Evolutionary conservation across 768 basidiomycete genomes (phyloP).

Genomic region (Tylopilus balloui): DNA sequence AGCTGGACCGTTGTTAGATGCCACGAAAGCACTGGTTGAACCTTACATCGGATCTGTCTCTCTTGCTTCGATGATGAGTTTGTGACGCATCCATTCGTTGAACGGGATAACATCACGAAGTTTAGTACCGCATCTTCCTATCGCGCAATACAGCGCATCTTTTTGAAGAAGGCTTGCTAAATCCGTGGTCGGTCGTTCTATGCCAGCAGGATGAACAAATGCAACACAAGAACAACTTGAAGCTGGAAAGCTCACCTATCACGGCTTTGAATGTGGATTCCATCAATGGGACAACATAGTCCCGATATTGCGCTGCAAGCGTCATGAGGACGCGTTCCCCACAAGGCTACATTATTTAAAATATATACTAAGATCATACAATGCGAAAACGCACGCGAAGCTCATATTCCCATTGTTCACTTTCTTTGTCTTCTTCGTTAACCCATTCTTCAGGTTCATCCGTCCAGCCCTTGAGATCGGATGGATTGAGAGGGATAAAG

Average conservation of each 20-base stretch:
- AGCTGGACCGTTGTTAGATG: slow-evolving; percentile 42
- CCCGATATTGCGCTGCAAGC: slow-evolving; percentile 62
- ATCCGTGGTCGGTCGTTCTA: slow-evolving; percentile 46
- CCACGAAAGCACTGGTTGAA: not conserved
- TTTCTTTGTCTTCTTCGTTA: slow-evolving; percentile 82
- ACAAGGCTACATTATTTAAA: slow-evolving; percentile 58
- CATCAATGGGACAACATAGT: slow-evolving; percentile 66
- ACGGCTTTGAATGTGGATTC: slow-evolving; percentile 54
- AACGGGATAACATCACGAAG: slow-evolving; percentile 65
- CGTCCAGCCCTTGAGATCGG: slow-evolving; percentile 81
- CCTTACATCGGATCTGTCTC: slow-evolving; percentile 56
- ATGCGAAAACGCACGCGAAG: slow-evolving; percentile 60
- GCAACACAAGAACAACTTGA: not conserved
- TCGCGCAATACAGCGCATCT: slow-evolving; percentile 83
- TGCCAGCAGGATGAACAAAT: not conserved
- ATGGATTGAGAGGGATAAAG: slow-evolving; percentile 78
- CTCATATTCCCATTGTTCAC: slow-evolving; percentile 91
- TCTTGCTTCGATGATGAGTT: slow-evolving; percentile 55
- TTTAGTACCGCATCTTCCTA: slow-evolving; percentile 73
- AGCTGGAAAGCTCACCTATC: slow-evolving; percentile 40
- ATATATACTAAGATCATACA: not conserved
- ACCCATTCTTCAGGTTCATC: slow-evolving; percentile 95
- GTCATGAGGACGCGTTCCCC: slow-evolving; percentile 90
- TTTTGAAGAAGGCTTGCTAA: slow-evolving; percentile 66
- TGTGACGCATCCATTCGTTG: slow-evolving; percentile 60